Evolutionary conservation across 495 filamentous ascomycete species (phyloP).

Genomic region (Baudoinia panamericana): DNA sequence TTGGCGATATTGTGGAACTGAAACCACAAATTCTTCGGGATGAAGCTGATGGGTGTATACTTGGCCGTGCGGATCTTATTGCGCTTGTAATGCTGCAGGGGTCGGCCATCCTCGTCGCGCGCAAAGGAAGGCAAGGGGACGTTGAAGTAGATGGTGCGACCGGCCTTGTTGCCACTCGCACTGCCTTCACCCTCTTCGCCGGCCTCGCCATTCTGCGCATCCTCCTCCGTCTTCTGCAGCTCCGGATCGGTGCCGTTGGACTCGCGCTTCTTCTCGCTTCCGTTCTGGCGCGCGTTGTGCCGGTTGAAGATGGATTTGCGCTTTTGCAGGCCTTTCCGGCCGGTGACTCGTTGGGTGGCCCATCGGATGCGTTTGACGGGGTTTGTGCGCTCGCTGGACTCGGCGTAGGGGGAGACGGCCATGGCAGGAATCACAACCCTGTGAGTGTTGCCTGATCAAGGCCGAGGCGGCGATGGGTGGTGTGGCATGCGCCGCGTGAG

Average conservation of each 20-base stretch:
- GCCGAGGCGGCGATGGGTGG: background rate
- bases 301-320: constrained; percentile 73
- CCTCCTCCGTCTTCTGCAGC: constrained; percentile 31
- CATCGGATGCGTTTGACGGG: constrained; percentile 66
- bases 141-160: constrained; percentile 70
- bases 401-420: constrained; percentile 15
- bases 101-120: constrained; percentile 70
- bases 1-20: constrained; percentile 99
- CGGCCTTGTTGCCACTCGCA: constrained; percentile 1
- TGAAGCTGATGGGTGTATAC: constrained; percentile 87
- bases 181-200: constrained; percentile 22
- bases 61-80: constrained; percentile 98
- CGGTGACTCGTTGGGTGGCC: constrained; percentile 75
- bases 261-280: constrained; percentile 61
- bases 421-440: no score
- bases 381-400: constrained; percentile 22
- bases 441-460: background rate
- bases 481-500: constrained; percentile 3
- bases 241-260: constrained; percentile 39
- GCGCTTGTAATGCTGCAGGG: constrained; percentile 54
- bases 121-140: constrained; percentile 62
- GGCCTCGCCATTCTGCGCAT: constrained; percentile 26
- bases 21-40: constrained; percentile 94
- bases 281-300: constrained; percentile 48
- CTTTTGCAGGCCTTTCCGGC: constrained; percentile 61